Conservation (phyloP, 2,329 filamentous ascomycete species). For the Talaromyces sp. region DNA sequence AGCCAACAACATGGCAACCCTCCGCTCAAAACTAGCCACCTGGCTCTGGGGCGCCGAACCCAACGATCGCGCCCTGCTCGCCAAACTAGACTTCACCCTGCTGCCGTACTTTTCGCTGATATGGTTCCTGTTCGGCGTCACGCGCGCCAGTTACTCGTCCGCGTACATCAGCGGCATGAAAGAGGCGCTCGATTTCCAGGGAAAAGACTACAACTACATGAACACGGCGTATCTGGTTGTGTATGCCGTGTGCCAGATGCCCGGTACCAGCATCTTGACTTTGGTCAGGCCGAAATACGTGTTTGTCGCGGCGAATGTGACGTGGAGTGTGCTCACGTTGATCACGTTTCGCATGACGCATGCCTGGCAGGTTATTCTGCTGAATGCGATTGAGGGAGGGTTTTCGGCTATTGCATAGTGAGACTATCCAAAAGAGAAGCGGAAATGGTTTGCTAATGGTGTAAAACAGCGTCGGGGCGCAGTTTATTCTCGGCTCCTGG, state of each 20-base stretch:
- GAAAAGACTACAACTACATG: slow-evolving; percentile 40
- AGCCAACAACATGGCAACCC: background rate
- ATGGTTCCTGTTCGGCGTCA: slow-evolving; percentile 47
- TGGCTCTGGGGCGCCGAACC: slow-evolving; percentile 10
- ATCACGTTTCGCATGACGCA: slow-evolving; percentile 39
- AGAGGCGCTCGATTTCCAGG: slow-evolving; percentile 32
- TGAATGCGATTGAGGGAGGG: slow-evolving; percentile 42
- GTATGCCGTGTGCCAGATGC: slow-evolving; percentile 43
- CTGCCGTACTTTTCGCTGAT: slow-evolving; percentile 43
- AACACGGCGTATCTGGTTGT: slow-evolving; percentile 32
- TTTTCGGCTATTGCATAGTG: slow-evolving; percentile 43
- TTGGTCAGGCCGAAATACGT: slow-evolving; percentile 37
- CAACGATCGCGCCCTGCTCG: slow-evolving; percentile 21
- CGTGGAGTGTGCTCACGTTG: slow-evolving; percentile 42
- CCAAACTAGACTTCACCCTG: slow-evolving; percentile 39
- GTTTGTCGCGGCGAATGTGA: slow-evolving; percentile 39
- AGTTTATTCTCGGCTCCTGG: slow-evolving; percentile 66
- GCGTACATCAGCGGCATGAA: slow-evolving; percentile 42
- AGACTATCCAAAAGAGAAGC: background rate
- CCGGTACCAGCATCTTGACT: slow-evolving; percentile 37
- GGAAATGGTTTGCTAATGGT: background rate
- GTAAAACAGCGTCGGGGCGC: slow-evolving; percentile 44
- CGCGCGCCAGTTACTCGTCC: slow-evolving; percentile 39
- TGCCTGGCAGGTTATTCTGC: slow-evolving; percentile 41
- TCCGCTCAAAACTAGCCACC: slow-evolving; percentile 3